These are phyloP conservation scores for Nematocida homosporus DNA, from an alignment of 371 early-diverging fungal species.

Conservation along the genomic window DNA sequence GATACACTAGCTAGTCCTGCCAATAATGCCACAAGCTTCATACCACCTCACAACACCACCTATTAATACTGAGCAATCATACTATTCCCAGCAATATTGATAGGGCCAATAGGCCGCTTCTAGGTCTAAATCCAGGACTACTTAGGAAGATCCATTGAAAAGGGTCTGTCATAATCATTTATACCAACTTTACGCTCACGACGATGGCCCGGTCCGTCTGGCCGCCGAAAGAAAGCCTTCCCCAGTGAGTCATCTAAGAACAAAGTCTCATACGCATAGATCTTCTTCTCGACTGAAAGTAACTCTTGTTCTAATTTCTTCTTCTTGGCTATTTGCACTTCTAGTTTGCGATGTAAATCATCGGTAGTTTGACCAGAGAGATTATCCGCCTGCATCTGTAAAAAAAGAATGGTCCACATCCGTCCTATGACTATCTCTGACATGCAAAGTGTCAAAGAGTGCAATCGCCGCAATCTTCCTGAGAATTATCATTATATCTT, in stretches of 20 bases:
- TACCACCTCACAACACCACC: not conserved
- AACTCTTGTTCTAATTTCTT: constrained; percentile 45
- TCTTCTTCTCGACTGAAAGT: constrained; percentile 47
- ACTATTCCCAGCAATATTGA: not conserved
- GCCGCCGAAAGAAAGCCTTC: constrained; percentile 2
- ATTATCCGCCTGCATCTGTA: constrained; percentile 24
- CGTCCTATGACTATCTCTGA: constrained; percentile 11
- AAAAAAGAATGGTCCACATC: constrained; percentile 31
- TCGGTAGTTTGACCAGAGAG: constrained; percentile 42
- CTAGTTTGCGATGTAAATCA: constrained; percentile 34
- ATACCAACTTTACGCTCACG: constrained; percentile 51
- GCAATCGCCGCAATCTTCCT: constrained; percentile 35
- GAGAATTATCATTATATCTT: constrained; percentile 38
- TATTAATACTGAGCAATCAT: not conserved
- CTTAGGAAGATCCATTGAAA: constrained; percentile 41
- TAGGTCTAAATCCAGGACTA: not conserved
- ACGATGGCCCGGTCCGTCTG: not conserved
- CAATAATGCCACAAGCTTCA: constrained; percentile 9
- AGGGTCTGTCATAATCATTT: constrained; percentile 39
- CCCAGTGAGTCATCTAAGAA: constrained; percentile 19
- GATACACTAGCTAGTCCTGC: not conserved
- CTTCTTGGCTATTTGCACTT: constrained; percentile 33
- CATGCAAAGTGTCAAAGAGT: constrained; percentile 30
- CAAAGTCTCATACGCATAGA: constrained; percentile 46
- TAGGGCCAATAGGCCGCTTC: not conserved